Base-by-base conservation (phyloP, 805 yeast genomes). In the Kluyveromyces wickerhamii region DNA sequence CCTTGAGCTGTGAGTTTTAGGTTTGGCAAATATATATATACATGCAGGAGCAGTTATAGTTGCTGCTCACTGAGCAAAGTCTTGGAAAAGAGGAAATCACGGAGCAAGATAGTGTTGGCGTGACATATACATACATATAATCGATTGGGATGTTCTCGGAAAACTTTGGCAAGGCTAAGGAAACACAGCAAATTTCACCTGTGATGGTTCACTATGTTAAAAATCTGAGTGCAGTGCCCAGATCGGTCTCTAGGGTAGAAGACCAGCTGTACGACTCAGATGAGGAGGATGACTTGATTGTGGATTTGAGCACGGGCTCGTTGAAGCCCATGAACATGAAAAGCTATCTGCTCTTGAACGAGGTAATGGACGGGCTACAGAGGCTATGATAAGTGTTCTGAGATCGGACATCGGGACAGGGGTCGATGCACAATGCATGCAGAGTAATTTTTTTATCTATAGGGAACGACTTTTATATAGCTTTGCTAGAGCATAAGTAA, bases 271-370 rank as follows among this genome's bases (percentile, higher is more conserved):
- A 20, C 15, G 34, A 30, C 25, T 33, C 34, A 15, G 49, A 45
- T 23, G 49, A 45, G 25, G 43, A 45, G 2, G 60, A 56, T 13
- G 61, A 56, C 35, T 30, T 50, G 38, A 38, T 56, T 21, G 61
- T 56, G 11, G 61, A 56, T 36, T 37, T 56, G 20, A 48, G 36
- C 31, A 41, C 57, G 0, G 59, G 61, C 4, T 49, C 57, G 4
- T 33, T 53, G 17, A 45, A 43, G 13, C 51, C 61, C 2, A 49
- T 50, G 19, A 41, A 47, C 21, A 34, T 54, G 31, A 42, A 43
- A 17, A 44, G 36, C 21, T 54, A 51, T 49, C 35, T 34, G 15
- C 34, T 47, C 23, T 44, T 56, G 45, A 32, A 42, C n/a, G 51
- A 48, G n/a, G 37, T 56, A 6, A 39, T 52, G 11, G 50, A 51